Conservation (phyloP, 2,329 filamentous ascomycete genomes). For the Aspergillus fumigatiaffinis region DNA sequence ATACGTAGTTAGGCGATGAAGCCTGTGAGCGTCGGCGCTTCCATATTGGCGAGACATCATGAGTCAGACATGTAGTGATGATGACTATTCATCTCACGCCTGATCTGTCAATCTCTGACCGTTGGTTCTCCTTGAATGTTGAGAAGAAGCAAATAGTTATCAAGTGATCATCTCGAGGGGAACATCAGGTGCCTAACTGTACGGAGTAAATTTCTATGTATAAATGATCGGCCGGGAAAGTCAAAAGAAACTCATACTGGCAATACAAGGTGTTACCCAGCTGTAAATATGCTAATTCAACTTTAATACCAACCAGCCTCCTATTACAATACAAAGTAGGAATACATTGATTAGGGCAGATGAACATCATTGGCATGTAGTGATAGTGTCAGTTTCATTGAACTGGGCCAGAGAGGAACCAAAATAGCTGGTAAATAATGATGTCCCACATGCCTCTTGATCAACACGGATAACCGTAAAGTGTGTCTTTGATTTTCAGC, state of each 20-base stretch:
- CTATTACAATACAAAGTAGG: neutral
- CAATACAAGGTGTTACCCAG: neutral
- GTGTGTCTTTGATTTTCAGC: neutral
- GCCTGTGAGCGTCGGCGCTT: neutral
- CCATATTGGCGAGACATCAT: neutral
- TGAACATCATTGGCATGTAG: neutral
- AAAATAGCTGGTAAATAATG: neutral
- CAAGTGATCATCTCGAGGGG: slow-evolving; percentile 11
- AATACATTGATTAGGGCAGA: neutral
- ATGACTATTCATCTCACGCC: neutral
- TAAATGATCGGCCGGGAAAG: slow-evolving; percentile 6
- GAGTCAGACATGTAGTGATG: neutral
- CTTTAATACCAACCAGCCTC: neutral
- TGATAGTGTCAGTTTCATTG: neutral
- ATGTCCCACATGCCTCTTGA: neutral
- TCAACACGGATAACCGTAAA: neutral
- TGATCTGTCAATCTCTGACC: neutral
- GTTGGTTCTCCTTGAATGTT: neutral
- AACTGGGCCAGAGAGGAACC: neutral
- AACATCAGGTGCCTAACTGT: neutral
- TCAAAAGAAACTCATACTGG: neutral
- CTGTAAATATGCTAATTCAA: neutral
- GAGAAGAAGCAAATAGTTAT: slow-evolving; percentile 4
- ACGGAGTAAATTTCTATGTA: slow-evolving; percentile 1
- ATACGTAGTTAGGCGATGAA: neutral